Base-by-base conservation (phyloP, 306 rosid species). In the Oxytropis ochrocephala region DNA sequence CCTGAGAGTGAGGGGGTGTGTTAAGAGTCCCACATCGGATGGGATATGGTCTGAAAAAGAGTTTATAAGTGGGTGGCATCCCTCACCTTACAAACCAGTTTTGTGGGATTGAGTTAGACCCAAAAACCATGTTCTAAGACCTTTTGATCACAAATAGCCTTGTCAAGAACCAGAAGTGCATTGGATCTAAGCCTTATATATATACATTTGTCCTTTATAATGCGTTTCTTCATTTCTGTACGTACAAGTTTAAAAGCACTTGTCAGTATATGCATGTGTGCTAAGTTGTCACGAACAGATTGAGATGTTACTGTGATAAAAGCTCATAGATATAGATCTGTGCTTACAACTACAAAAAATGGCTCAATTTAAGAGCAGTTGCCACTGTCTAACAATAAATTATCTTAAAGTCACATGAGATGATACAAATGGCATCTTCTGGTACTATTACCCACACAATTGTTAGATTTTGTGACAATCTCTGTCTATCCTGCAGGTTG, bases 231-330 rank as follows among this genome's bases (percentile, higher is more conserved):
- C 64, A 38, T 84, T 56, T 59, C 29, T 42, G 54, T 57, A 44
- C 44, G 54, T 57, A 44, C 44, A 49, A 35, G 67, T 32, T 75
- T 44, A 42, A 60, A 47, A 36, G 82, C 73, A 53, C 49, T 56
- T 63, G 64, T 52, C 73, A 68, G 67, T 60, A 19, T 51, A 29
- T 58, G 70, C 78, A 72, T 73, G 85, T 58, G 74, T 64, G 64
- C 69, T 46, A 50, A 67, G 46, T 50, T 57, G 68, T 51, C 43
- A 41, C 69, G 41, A 27, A 53, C 75, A 48, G 39, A 54, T 13
- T 8, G 6, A 69, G 59, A 53, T 52, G 21, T 44, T 61, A 9
- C 48, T 32, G 32, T 59, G 24, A 43, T 51, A 64, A 38, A 35
- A 36, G 16, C 27, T 57, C 13, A 6, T 7, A 24, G 29, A 6